A percentile compares a stretch with the other conserved stretches of the same genome.
phyloP scores from a whole-genome alignment of 768 basidiomycete genomes.

The Porpolomopsis calyptriformis region DNA sequence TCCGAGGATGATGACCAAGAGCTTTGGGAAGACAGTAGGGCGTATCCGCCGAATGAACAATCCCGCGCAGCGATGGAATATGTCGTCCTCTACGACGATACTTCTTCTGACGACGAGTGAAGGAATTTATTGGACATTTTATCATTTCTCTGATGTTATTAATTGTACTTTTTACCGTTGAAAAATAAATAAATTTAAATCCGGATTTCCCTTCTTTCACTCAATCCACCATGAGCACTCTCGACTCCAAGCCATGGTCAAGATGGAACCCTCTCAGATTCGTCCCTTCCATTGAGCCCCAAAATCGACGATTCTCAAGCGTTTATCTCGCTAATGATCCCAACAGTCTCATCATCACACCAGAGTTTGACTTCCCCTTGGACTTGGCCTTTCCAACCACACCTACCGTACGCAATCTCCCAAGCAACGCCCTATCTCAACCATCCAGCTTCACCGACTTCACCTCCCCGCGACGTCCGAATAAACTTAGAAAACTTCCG shows the following conservation, averaged over 20 bases:
- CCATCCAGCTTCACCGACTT: neutral
- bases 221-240: too few relatives aligned
- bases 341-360: slow-evolving; percentile 1
- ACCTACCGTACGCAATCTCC: neutral
- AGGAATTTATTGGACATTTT: neutral
- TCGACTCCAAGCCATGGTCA: too few relatives aligned
- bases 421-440: neutral
- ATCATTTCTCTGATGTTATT: too few relatives aligned
- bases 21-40: slow-evolving; percentile 50
- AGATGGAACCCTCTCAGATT: neutral
- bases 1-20: slow-evolving; percentile 44
- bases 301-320: neutral
- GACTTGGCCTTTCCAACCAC: neutral
- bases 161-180: neutral
- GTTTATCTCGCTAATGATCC: neutral
- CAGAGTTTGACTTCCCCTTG: neutral
- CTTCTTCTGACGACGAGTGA: slow-evolving; percentile 42
- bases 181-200: neutral
- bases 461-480: neutral
- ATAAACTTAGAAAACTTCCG: neutral
- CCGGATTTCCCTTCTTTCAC: neutral
- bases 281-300: neutral
- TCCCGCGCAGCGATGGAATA: slow-evolving; percentile 39
- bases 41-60: slow-evolving; percentile 22
- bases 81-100: slow-evolving; percentile 63